Evolutionary conservation across 2,329 filamentous ascomycete species (phyloP), one percentile per base, ranked within the genome.

Genomic region (Pseudocercospora cruenta): DNA sequence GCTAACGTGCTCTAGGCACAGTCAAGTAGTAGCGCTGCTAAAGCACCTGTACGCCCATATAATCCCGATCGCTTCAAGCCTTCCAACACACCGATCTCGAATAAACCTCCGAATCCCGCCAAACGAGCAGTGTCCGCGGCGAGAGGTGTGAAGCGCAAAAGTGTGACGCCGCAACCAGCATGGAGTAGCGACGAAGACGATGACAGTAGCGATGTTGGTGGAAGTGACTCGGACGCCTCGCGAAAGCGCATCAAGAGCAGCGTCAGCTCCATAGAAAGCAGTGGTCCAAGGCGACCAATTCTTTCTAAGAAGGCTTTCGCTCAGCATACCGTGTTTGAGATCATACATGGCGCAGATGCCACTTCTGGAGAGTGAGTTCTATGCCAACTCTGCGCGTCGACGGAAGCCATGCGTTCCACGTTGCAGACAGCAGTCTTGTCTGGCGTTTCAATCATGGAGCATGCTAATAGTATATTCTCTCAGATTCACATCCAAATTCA

Each of bases 401-500:
- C 10, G 10, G 10, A 12, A 4, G 31, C 31, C 10, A 33, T 33
- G 31, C 31, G 6, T 8, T 33, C 31, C 26, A 33, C 4, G 7
- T 33, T 9, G 31, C 31, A 33, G 31, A 33, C 10, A 33, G 31
- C 4, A 33, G 31, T 33, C 31, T 33, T 33, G 31, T 33, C 8
- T 33, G 31, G 31, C 31, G 31, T 2, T 33, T 5, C 2, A 12
- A 33, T 9, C 31, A 9, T 12, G 31, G 31, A 12, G 31, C 31
- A 8, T 33, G 31, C 31, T 33, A 12, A 33, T 12, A 33, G n/a
- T n/a, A 33, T 33, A 33, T 33, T 8, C 31, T 33, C 31, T 9
- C 31, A 33, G 31, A 33, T 69, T 76, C 39, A 76, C 73, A 10
- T 78, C 76, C 61, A 84, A 85, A 69, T 88, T 84, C 75, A 83